Evolutionary conservation across 2,329 filamentous ascomycete species (phyloP), one percentile per base, ranked within the genome.

Genomic region (Colletotrichum sp.): DNA sequence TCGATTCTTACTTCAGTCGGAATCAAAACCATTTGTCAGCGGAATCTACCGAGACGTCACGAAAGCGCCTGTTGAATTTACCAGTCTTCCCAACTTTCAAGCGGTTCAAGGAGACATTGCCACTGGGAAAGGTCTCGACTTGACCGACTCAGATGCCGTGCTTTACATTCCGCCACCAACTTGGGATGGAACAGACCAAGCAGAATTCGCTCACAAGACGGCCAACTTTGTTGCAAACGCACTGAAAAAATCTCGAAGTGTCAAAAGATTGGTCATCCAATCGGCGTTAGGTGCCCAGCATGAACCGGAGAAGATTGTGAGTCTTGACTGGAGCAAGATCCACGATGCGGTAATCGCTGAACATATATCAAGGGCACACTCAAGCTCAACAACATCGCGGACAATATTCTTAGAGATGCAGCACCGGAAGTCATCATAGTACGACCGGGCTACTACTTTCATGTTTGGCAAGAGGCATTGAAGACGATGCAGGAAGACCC

Each of bases 91-190:
- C 21, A 80, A 79, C 21, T 85, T 85, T 16, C 66, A 80, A 21
- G 82, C 82, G 1, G 73, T 77, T 5, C 76, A 80, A 21, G 83
- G 82, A n/a, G 82, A 85, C 21, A 79, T 84, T 2, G 76, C 69
- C 12, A 69, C 77, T 1, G 81, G 78, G 0, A 44, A 24, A 0
- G 77, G 76, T 1, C 78, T 84, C 9, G 78, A 84, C 67, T 84
- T 85, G 52, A 57, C 68, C 15, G 65, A 59, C 26, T 82, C 82
- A 6, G 78, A 83, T 39, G 82, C 80, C 2, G 80, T 85, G 18
- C 79, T 85, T 63, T 85, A 84, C 60, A 74, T 84, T 36, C 82
- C 83, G 0, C 83, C 83, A 0, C 82, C 82, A 6, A 80, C 75
- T 6, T 81, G 77, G 9, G 80, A 83, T 30, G 82, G 80, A 2